These are phyloP conservation scores for Acanthamoeba royreba DNA, from an alignment of 208 protist species.

Conservation along the genomic window DNA sequence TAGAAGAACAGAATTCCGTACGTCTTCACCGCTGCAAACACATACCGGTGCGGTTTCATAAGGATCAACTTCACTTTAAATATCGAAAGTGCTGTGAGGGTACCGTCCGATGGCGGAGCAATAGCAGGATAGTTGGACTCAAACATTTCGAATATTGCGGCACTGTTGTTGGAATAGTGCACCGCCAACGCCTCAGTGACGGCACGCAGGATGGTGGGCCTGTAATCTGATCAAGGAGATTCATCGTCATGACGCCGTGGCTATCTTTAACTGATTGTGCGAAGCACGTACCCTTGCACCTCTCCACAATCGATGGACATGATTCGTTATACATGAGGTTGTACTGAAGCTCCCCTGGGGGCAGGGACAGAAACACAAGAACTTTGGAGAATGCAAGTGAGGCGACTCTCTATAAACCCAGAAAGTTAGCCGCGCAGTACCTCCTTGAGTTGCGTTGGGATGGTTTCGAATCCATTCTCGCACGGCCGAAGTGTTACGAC, in stretches of 20 bases:
- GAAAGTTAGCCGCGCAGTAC: not conserved
- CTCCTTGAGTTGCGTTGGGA: not conserved
- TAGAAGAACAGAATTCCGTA: slow-evolving; percentile 47
- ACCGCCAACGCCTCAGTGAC: not conserved
- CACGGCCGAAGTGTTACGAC: not conserved
- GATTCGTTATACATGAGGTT: slow-evolving; percentile 6
- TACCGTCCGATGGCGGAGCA: not conserved
- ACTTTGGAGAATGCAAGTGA: not conserved
- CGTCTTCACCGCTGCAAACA: slow-evolving; percentile 28
- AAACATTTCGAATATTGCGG: not conserved
- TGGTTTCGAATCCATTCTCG: not conserved
- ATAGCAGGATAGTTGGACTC: not conserved
- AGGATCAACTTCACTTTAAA: not conserved
- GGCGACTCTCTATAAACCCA: not conserved
- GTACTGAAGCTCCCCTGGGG: not conserved
- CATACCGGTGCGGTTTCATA: too few species aligned
- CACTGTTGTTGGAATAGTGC: not conserved
- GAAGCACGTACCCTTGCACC: not conserved
- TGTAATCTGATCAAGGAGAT: not conserved
- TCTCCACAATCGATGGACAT: not conserved
- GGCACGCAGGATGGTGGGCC: not conserved
- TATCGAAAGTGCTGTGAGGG: not conserved
- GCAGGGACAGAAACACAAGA: not conserved
- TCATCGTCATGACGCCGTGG: too few species aligned
- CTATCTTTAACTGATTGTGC: not conserved